Conservation (phyloP, 345 rosid species). For the Corymbia maculata region DNA sequence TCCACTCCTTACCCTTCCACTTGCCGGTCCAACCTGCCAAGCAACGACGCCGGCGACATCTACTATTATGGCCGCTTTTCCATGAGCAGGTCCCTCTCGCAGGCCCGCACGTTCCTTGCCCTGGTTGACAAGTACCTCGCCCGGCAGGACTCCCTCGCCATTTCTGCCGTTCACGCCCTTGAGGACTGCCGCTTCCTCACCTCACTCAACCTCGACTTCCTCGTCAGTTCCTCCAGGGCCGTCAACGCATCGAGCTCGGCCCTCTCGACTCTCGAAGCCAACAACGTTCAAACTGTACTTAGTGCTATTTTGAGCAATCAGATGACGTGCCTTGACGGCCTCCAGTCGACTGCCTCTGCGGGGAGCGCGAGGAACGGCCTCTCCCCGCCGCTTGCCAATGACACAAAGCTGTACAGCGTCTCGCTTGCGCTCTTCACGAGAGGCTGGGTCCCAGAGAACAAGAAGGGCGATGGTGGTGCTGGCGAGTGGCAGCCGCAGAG, state of each 20-base stretch:
- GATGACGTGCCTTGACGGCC: conserved; percentile 68
- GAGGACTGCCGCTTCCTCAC: conserved; percentile 65
- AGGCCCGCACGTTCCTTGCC: conserved; percentile 42
- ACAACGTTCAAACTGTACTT: conserved; percentile 58
- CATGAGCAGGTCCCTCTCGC: conserved; percentile 47
- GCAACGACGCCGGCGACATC: conserved; percentile 25
- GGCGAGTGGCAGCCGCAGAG: background rate
- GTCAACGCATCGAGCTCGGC: conserved; percentile 22
- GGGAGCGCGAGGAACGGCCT: conserved; percentile 49
- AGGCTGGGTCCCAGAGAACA: conserved; percentile 64
- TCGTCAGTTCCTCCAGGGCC: conserved; percentile 30
- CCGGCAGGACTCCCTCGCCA: conserved; percentile 22
- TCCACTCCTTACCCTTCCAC: conserved; percentile 56
- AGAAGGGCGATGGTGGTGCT: background rate
- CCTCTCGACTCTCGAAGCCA: conserved; percentile 33
- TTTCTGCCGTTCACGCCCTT: conserved; percentile 45
- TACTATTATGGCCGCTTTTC: conserved; percentile 45
- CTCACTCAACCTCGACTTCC: conserved; percentile 40
- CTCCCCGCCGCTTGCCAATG: conserved; percentile 39
- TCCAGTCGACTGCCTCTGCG: conserved; percentile 34
- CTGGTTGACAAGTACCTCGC: conserved; percentile 41
- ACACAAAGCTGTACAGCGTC: conserved; percentile 66
- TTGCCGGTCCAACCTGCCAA: conserved; percentile 46
- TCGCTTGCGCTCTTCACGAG: conserved; percentile 64
- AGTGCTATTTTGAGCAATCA: conserved; percentile 74